Evolutionary conservation across 305 asterid species (phyloP).

Genomic region (Galium porrigens): DNA sequence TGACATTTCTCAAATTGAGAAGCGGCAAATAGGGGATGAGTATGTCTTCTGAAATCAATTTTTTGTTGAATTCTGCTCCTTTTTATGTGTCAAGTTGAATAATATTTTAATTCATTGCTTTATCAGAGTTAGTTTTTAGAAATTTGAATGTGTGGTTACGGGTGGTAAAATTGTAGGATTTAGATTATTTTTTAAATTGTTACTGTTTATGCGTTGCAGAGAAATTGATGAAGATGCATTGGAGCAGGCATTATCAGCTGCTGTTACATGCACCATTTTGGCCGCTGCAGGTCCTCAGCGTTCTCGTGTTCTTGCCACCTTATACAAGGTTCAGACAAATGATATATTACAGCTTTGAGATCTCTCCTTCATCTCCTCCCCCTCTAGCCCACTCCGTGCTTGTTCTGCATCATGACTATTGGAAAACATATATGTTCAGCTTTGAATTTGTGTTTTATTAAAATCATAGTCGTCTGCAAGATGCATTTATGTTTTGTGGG

Average conservation of each 20-base stretch:
- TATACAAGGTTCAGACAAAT: constrained; percentile 52
- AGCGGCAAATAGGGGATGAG: constrained; percentile 92
- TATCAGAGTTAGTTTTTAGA: background rate
- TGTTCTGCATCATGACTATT: background rate
- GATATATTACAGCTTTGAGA: background rate
- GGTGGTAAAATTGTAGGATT: background rate
- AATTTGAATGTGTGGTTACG: background rate
- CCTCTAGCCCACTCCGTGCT: background rate
- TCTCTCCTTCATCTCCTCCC: background rate
- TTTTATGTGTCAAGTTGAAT: background rate
- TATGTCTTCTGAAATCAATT: constrained; percentile 29
- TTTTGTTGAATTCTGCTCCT: background rate
- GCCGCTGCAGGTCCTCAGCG: constrained; percentile 97
- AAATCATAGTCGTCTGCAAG: background rate
- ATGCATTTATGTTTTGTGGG: background rate
- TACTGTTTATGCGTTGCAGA: constrained; percentile 27
- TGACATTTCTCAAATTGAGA: constrained; percentile 91
- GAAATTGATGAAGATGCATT: constrained; percentile 81
- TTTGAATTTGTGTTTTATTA: background rate
- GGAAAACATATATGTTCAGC: background rate
- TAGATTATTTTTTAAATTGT: background rate
- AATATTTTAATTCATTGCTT: too few species aligned
- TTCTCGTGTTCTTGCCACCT: constrained; percentile 85
- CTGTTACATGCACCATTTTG: constrained; percentile 88
- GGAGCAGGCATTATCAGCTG: constrained; percentile 84